These are phyloP conservation scores for Chrysanthemum seticuspe DNA, from an alignment of 129 eudicot species.

Conservation along the genomic window DNA sequence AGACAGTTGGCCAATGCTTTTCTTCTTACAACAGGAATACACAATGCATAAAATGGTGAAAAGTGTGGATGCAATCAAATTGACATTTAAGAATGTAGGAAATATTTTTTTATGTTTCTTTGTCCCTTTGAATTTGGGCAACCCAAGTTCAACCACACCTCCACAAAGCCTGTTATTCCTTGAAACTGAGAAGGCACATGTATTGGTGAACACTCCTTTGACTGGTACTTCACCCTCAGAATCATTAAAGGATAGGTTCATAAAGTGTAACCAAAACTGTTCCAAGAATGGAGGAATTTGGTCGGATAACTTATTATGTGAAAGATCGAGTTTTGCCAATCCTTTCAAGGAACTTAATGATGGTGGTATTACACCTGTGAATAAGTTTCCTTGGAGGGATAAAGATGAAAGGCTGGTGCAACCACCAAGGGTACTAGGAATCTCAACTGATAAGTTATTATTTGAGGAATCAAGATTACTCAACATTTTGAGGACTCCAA, in stretches of 20 bases:
- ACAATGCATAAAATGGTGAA: not conserved
- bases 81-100: not conserved
- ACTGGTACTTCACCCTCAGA: constrained; percentile 30
- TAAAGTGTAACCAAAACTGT: not conserved
- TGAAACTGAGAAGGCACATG: constrained; percentile 16
- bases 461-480: constrained; percentile 11
- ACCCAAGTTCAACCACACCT: constrained; percentile 11
- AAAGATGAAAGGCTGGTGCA: constrained; percentile 28
- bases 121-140: constrained; percentile 11
- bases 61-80: not conserved
- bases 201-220: constrained; percentile 27
- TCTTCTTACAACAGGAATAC: not conserved
- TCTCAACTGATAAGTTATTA: constrained; percentile 28
- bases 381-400: not conserved
- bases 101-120: constrained; percentile 1
- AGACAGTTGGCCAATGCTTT: not conserved
- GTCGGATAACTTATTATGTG: constrained; percentile 27
- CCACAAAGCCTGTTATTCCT: constrained; percentile 16
- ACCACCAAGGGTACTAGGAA: constrained; percentile 21
- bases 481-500: constrained; percentile 26
- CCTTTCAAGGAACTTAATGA: not conserved
- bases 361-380: not conserved
- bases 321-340: not conserved
- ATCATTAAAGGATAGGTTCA: constrained; percentile 27
- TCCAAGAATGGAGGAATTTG: constrained; percentile 20